Evolutionary conservation across 768 basidiomycete species (phyloP).

Genomic region (Collybia mongolica): DNA sequence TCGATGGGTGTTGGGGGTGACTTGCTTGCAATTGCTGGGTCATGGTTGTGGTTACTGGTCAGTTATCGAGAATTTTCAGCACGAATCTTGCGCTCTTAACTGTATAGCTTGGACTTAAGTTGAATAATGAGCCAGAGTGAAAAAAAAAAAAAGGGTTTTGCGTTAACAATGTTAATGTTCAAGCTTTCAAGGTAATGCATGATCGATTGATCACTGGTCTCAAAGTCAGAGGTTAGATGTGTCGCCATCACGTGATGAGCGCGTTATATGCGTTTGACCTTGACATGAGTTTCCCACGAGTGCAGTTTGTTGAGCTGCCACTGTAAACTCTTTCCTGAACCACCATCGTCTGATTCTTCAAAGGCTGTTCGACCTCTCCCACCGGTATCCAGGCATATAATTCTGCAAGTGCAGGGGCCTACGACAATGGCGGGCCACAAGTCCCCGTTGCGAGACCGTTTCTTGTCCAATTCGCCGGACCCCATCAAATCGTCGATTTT

Average conservation of each 20-base stretch:
- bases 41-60: too few relatives aligned
- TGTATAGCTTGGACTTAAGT: too few relatives aligned
- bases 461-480: conserved; percentile 63
- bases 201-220: too few relatives aligned
- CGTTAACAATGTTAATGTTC: too few relatives aligned
- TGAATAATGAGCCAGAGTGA: too few relatives aligned
- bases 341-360: conserved; percentile 14
- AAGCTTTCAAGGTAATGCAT: too few relatives aligned
- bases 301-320: conserved; percentile 37
- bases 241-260: conserved; percentile 41
- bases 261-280: conserved; percentile 21
- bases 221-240: too few relatives aligned
- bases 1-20: too few relatives aligned
- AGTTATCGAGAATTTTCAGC: too few relatives aligned
- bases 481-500: conserved; percentile 62
- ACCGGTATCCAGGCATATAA: neutral
- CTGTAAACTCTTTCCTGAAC: conserved; percentile 15
- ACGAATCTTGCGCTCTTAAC: too few relatives aligned
- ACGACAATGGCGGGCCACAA: conserved; percentile 35
- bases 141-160: too few relatives aligned
- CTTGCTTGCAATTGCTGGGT: too few relatives aligned
- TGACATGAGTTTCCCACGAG: conserved; percentile 32
- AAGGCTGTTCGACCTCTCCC: conserved; percentile 1
- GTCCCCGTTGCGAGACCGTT: conserved; percentile 55
- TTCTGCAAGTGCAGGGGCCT: neutral